Percentiles rank a stretch among this genome's conserved stretches.
phyloP scores from a whole-genome alignment of 192 early-diverging fungal species.

The Coemansia sp. region DNA sequence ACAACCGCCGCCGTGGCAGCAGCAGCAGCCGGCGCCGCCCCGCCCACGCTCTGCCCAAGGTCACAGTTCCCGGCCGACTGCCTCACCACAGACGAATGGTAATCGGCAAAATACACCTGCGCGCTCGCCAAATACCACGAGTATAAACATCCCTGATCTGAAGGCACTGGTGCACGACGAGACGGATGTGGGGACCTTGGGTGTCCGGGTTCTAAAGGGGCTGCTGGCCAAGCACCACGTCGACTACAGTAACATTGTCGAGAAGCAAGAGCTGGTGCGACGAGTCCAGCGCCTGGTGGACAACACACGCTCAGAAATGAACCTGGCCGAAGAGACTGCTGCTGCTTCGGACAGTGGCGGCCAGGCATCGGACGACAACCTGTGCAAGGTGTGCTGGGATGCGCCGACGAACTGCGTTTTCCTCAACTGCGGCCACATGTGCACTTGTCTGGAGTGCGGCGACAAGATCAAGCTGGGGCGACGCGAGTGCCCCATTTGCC shows the following conservation, averaged over 20 bases:
- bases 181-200: constrained; percentile 52
- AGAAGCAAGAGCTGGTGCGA: constrained; percentile 68
- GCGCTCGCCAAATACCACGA: too few species aligned
- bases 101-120: too few species aligned
- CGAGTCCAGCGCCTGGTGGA: constrained; percentile 60
- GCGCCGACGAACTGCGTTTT: constrained; percentile 74
- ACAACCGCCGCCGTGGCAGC: constrained; percentile 1
- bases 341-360: constrained; percentile 7
- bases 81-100: too few species aligned
- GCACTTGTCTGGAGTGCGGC: constrained; percentile 73
- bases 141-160: constrained; percentile 8
- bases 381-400: constrained; percentile 83
- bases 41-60: constrained; percentile 16
- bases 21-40: constrained; percentile 9
- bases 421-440: constrained; percentile 82
- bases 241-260: constrained; percentile 60
- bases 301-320: constrained; percentile 51
- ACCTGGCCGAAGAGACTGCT: constrained; percentile 26
- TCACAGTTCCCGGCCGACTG: neutral
- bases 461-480: constrained; percentile 49
- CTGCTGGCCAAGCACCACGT: constrained; percentile 62
- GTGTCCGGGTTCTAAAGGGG: constrained; percentile 62
- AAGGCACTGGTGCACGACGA: constrained; percentile 36
- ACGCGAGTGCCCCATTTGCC: constrained; percentile 78
- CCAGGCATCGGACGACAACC: constrained; percentile 51